phyloP scores from a whole-genome alignment of 2,329 filamentous ascomycete genomes.

The Fusarium continuum region DNA sequence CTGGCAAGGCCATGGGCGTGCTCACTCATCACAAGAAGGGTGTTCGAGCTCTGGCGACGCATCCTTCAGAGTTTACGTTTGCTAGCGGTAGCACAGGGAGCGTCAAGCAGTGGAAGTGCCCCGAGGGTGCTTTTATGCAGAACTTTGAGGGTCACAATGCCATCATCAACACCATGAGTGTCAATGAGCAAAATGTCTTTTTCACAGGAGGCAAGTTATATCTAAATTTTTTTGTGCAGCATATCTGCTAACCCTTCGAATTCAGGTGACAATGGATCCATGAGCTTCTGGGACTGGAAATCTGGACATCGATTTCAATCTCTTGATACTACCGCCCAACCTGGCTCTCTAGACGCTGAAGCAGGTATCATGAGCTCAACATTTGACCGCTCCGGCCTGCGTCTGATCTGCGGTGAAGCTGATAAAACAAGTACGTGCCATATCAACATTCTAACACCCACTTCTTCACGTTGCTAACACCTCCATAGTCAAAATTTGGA shows the following conservation, averaged over 20 bases:
- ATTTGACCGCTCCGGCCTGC: constrained; percentile 87
- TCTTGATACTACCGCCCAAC: constrained; percentile 90
- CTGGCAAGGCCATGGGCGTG: constrained; percentile 94
- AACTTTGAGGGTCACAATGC: constrained; percentile 97
- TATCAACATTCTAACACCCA: background rate
- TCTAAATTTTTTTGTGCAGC: too few species aligned
- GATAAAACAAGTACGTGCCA: constrained; percentile 83
- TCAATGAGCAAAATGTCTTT: constrained; percentile 94
- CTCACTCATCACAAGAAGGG: constrained; percentile 99
- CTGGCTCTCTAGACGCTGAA: constrained; percentile 92
- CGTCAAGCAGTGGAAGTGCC: constrained; percentile 99
- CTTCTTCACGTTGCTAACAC: constrained; percentile 39
- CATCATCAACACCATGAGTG: constrained; percentile 92
- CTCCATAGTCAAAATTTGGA: constrained; percentile 87
- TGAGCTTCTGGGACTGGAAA: constrained; percentile 99
- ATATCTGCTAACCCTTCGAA: constrained; percentile 12
- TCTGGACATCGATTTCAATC: constrained; percentile 91
- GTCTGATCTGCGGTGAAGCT: constrained; percentile 92
- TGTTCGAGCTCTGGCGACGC: constrained; percentile 82
- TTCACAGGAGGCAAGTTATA: constrained; percentile 77
- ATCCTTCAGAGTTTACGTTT: constrained; percentile 96
- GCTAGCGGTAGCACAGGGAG: constrained; percentile 89
- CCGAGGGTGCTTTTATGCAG: constrained; percentile 98
- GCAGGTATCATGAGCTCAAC: constrained; percentile 94
- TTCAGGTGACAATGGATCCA: constrained; percentile 85